phyloP scores from a whole-genome alignment of 2,329 filamentous ascomycete genomes.

The Endothia cerciana region DNA sequence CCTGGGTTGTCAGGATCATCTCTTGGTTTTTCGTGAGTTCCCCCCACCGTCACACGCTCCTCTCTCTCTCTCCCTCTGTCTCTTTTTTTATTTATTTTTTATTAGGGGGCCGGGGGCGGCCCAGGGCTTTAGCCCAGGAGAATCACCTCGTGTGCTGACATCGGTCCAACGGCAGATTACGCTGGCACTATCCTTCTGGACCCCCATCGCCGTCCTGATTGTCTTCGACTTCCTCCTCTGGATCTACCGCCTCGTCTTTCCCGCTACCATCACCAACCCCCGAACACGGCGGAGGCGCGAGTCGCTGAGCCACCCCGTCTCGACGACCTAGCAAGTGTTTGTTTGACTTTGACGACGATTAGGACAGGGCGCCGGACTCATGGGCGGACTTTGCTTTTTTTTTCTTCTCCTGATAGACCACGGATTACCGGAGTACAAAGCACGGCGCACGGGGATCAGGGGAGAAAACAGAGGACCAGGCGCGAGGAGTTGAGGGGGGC shows the following conservation, averaged over 20 bases:
- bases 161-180: conserved; percentile 39
- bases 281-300: conserved; percentile 30
- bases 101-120: too few relatives aligned
- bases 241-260: conserved; percentile 51
- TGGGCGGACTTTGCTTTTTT: background rate
- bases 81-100: too few relatives aligned
- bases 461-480: conserved; percentile 4
- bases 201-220: conserved; percentile 53
- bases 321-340: conserved; percentile 23
- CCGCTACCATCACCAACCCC: conserved; percentile 25
- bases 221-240: conserved; percentile 57
- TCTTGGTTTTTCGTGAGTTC: conserved; percentile 36
- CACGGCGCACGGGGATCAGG: conserved; percentile 12
- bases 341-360: background rate
- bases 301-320: conserved; percentile 31
- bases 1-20: conserved; percentile 32
- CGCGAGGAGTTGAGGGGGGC: conserved; percentile 24
- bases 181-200: conserved; percentile 50
- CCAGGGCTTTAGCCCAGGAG: too few relatives aligned
- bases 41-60: too few relatives aligned
- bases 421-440: conserved; percentile 1
- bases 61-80: background rate
- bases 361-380: background rate
- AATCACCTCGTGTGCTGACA: conserved; percentile 11
- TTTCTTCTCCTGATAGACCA: background rate